phyloP scores from a whole-genome alignment of 257 asterid species.

The Striga asiatica region DNA sequence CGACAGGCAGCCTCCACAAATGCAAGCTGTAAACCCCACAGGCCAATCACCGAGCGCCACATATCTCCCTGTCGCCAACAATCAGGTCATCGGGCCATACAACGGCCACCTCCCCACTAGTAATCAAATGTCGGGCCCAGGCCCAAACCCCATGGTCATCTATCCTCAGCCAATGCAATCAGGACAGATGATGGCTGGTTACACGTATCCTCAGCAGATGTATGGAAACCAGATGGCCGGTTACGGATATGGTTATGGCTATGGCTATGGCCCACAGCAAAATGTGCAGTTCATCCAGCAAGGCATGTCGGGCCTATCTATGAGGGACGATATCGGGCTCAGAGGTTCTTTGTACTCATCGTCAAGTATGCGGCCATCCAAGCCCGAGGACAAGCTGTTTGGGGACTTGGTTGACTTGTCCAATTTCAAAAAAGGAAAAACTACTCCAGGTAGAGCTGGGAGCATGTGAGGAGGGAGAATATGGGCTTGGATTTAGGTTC shows the following conservation, averaged over 20 bases:
- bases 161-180: constrained; percentile 61
- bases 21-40: constrained; percentile 26
- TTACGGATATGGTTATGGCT: constrained; percentile 30
- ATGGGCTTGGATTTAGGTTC: too few relatives aligned
- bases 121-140: constrained; percentile 32
- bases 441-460: constrained; percentile 36
- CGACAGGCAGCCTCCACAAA: constrained; percentile 34
- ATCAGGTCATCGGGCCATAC: too few relatives aligned
- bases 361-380: constrained; percentile 38
- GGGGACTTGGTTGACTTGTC: constrained; percentile 77
- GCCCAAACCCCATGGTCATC: constrained; percentile 29
- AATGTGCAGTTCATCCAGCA: constrained; percentile 43
- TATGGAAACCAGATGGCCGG: constrained; percentile 49
- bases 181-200: too few relatives aligned
- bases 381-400: constrained; percentile 64
- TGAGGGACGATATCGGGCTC: constrained; percentile 43
- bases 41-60: constrained; percentile 34
- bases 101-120: constrained; percentile 24
- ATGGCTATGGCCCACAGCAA: constrained; percentile 21
- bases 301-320: constrained; percentile 45
- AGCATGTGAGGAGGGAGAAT: too few relatives aligned
- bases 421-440: constrained; percentile 41
- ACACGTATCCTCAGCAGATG: constrained; percentile 38
- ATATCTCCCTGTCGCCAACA: constrained; percentile 39
- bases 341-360: constrained; percentile 24